phyloP scores from a whole-genome alignment of 2,329 filamentous ascomycete species.

The Eutypa lata region DNA sequence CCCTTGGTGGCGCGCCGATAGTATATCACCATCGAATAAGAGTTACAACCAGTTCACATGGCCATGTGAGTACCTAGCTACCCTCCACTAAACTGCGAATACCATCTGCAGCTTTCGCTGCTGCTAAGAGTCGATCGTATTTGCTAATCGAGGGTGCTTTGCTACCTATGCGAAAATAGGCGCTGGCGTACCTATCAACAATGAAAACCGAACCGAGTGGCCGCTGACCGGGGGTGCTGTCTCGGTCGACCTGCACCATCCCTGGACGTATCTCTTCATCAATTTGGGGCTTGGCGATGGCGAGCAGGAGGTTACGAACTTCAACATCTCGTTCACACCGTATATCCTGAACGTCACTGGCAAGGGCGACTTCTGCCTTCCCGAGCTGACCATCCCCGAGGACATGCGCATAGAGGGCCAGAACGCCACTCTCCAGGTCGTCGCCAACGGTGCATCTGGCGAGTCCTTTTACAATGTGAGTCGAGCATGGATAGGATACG shows the following conservation, averaged over 20 bases:
- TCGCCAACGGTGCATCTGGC: constrained; percentile 57
- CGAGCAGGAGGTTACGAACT: constrained; percentile 50
- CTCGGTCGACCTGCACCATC: constrained; percentile 47
- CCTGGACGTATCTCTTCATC: constrained; percentile 51
- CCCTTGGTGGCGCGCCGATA: constrained; percentile 48
- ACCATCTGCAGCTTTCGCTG: too few species aligned
- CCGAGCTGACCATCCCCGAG: constrained; percentile 51
- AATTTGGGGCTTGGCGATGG: constrained; percentile 50
- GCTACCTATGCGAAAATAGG: too few species aligned
- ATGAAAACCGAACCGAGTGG: constrained; percentile 50
- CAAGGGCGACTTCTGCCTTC: constrained; percentile 64
- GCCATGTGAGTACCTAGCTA: constrained; percentile 40
- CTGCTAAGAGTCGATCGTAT: too few species aligned
- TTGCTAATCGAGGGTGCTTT: too few species aligned
- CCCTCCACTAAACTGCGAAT: background rate
- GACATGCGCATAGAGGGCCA: constrained; percentile 54
- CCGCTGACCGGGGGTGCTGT: constrained; percentile 48
- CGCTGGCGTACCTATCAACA: constrained; percentile 42
- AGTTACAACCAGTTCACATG: constrained; percentile 47
- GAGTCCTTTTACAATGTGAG: constrained; percentile 65
- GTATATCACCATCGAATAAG: constrained; percentile 32
- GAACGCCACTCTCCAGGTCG: constrained; percentile 65
- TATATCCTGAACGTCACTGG: constrained; percentile 56
- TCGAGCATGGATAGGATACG: too few species aligned
- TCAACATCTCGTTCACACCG: constrained; percentile 66